Evolutionary conservation across 257 asterid genomes (phyloP), one percentile per base, ranked within the genome.

Genomic region (Marsdenia floribunda): DNA sequence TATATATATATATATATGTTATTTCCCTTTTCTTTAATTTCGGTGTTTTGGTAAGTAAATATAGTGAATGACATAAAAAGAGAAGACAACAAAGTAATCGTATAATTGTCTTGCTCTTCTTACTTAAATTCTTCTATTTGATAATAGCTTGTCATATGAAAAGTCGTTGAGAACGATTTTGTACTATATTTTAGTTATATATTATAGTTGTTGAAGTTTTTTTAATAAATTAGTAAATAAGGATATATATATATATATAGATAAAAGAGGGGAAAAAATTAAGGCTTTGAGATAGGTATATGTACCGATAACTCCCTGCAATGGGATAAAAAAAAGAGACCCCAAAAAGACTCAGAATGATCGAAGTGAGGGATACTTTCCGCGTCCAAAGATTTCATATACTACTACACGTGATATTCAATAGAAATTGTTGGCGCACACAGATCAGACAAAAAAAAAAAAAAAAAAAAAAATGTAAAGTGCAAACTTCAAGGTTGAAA

Each of bases 341-440:
- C 68, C 68, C 46, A 29, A 63, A 63, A 50, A 29, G 9, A 33
- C 22, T 63, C 42, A 33, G 46, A 63, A 14, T 63, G 44, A 40
- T 40, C 46, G 46, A 65, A 37, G 50, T 37, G 29, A 65, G 14
- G 29, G 50, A 35, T 40, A 5, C 7, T 66, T 66, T 66, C 71
- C 29, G 16, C 52, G 52, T 38, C 71, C 50, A 66, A 66, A 37
- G 52, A 8, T 66, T 66, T 66, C 52, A 21, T 29, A 29, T 29
- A 29, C 8, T 24, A n/a, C 33, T 9, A 38, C 71, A 66, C 33
- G 71, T 66, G 71, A 66, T 37, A 19, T 66, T 66, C 71, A 52
- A 19, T 46, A 33, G 71, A 38, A 66, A 66, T 38, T 8, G 50
- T 55, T 21, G 15, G 6, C 19, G 1, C 15, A 67, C 35, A 22